Percentiles rank a stretch among this genome's conserved stretches.
phyloP scores from a whole-genome alignment of 306 rosid genomes.

The Vachellia pachyceras region DNA sequence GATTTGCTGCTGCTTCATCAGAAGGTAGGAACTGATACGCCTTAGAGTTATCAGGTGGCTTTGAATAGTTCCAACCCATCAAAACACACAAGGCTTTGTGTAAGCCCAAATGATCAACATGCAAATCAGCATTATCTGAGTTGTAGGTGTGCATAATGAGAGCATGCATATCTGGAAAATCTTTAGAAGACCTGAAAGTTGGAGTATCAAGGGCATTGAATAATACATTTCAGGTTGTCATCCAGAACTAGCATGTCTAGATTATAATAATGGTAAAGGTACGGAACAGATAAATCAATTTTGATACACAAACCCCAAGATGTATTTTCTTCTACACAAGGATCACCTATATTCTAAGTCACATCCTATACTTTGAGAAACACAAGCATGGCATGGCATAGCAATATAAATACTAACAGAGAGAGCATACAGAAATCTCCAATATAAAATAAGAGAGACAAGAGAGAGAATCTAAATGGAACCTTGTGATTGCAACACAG shows the following conservation, averaged over 20 bases:
- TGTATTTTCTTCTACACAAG: constrained; percentile 20
- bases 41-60: constrained; percentile 90
- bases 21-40: constrained; percentile 82
- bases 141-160: constrained; percentile 92
- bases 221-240: constrained; percentile 61
- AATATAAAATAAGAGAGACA: constrained; percentile 13
- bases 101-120: constrained; percentile 92
- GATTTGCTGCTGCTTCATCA: constrained; percentile 91
- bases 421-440: constrained; percentile 8
- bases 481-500: constrained; percentile 14
- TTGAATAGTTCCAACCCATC: constrained; percentile 93
- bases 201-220: constrained; percentile 59
- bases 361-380: constrained; percentile 22
- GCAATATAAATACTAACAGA: constrained; percentile 11
- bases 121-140: constrained; percentile 73
- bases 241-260: constrained; percentile 48
- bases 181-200: constrained; percentile 95
- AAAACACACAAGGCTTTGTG: constrained; percentile 95
- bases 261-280: constrained; percentile 47
- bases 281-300: constrained; percentile 44
- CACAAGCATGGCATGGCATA: constrained; percentile 16
- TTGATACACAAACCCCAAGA: constrained; percentile 11
- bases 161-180: constrained; percentile 89
- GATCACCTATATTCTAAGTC: constrained; percentile 27
- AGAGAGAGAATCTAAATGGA: not conserved